Conservation (phyloP, 2,329 filamentous ascomycete genomes). For the Alternaria sp. region DNA sequence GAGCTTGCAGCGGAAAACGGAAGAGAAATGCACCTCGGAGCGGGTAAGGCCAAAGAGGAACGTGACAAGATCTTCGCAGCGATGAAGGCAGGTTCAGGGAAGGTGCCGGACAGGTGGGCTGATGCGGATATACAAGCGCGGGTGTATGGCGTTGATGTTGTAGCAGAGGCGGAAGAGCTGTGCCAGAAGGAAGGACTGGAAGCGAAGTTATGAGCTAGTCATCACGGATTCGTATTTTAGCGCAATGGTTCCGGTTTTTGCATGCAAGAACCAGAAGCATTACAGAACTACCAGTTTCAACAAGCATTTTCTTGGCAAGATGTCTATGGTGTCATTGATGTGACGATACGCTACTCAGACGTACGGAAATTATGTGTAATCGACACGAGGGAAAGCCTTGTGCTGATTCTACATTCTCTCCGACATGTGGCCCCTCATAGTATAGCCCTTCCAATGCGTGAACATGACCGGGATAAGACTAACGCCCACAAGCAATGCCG, state of each 20-base stretch:
- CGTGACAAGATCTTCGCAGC: slow-evolving; percentile 64
- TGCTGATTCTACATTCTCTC: slow-evolving; percentile 22
- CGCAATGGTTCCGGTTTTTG: neutral
- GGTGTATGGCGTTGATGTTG: slow-evolving; percentile 58
- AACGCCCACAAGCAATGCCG: slow-evolving; percentile 41
- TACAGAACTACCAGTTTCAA: neutral
- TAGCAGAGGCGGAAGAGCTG: slow-evolving; percentile 54
- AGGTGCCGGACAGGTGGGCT: slow-evolving; percentile 62
- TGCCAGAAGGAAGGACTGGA: slow-evolving; percentile 49
- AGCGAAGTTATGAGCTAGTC: slow-evolving; percentile 31
- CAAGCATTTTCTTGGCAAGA: neutral
- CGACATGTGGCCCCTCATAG: slow-evolving; percentile 30
- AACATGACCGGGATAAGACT: slow-evolving; percentile 34
- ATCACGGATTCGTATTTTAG: neutral
- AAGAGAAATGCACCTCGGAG: slow-evolving; percentile 63
- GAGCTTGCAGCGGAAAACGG: slow-evolving; percentile 65
- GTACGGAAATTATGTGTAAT: neutral
- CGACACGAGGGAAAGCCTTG: neutral
- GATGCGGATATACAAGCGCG: slow-evolving; percentile 60
- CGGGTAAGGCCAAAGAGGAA: slow-evolving; percentile 66
- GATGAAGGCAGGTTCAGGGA: slow-evolving; percentile 53
- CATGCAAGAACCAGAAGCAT: neutral
- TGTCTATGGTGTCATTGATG: neutral
- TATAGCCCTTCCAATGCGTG: slow-evolving; percentile 37
- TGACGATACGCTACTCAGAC: neutral